Evolutionary conservation across 1,284 basidiomycete species (phyloP).

Genomic region (Sanghuangporus weigelae): DNA sequence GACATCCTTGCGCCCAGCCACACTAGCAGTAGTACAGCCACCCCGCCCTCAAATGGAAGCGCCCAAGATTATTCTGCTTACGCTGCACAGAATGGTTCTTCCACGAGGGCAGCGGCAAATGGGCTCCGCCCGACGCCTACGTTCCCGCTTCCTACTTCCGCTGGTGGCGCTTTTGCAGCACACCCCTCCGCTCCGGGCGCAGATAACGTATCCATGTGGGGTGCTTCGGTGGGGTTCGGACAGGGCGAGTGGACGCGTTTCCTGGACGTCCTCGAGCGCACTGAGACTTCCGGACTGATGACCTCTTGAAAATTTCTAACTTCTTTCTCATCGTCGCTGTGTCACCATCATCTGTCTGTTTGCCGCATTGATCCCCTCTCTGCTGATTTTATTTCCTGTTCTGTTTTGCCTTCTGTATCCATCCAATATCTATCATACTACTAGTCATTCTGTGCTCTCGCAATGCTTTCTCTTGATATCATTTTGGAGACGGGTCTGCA

Average conservation of each 20-base stretch:
- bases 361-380: background rate
- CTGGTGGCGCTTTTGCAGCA: background rate
- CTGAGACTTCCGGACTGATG: conserved; percentile 23
- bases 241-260: conserved; percentile 40
- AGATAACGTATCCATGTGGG: conserved; percentile 36
- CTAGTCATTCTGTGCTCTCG: too few species aligned
- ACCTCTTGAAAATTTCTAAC: background rate
- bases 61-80: conserved; percentile 12
- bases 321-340: background rate
- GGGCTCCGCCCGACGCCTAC: conserved; percentile 14
- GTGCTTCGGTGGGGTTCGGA: conserved; percentile 35
- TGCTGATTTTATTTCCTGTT: too few species aligned
- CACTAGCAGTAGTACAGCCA: conserved; percentile 14
- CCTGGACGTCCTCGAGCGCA: conserved; percentile 40
- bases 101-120: conserved; percentile 11
- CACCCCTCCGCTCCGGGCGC: conserved; percentile 23
- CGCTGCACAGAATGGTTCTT: background rate
- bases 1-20: conserved; percentile 5
- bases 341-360: background rate
- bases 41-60: background rate
- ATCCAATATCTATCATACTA: too few species aligned
- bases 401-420: too few species aligned
- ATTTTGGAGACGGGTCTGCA: too few species aligned
- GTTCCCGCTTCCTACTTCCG: conserved; percentile 5
- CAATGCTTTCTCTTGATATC: too few species aligned